Percentiles rank a stretch among this genome's conserved stretches.
phyloP scores from a whole-genome alignment of 192 early-diverging fungal genomes.

The Coemansia biformis region DNA sequence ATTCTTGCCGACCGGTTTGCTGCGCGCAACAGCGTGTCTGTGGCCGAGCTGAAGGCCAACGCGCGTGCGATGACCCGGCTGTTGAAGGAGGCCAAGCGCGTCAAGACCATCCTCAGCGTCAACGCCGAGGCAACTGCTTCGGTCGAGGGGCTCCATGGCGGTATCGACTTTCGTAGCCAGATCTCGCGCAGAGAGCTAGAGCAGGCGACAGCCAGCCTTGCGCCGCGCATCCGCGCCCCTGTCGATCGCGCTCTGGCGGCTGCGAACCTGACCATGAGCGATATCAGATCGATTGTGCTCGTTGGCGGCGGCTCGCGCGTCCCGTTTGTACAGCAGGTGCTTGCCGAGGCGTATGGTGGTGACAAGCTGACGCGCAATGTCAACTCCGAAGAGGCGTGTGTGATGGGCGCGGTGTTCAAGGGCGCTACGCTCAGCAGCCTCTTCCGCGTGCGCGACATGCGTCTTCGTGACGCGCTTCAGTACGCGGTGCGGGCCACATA shows the following conservation, averaged over 20 bases:
- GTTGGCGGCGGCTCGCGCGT: conserved; percentile 90
- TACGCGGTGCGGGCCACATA: conserved; percentile 41
- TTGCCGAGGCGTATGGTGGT: conserved; percentile 66
- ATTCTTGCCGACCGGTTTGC: conserved; percentile 75
- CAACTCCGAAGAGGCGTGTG: conserved; percentile 94
- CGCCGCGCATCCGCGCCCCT: conserved; percentile 63
- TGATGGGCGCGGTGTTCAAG: conserved; percentile 80
- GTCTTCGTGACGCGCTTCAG: conserved; percentile 75
- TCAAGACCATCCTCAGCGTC: conserved; percentile 94
- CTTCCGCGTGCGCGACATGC: conserved; percentile 81
- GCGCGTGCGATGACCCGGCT: conserved; percentile 84
- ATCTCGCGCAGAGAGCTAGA: conserved; percentile 83
- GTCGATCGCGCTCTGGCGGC: conserved; percentile 66
- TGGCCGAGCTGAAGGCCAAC: conserved; percentile 54
- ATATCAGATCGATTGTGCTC: conserved; percentile 84
- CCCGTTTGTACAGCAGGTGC: conserved; percentile 72
- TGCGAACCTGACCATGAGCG: conserved; percentile 59
- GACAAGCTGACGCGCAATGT: conserved; percentile 89
- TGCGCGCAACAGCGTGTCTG: conserved; percentile 46
- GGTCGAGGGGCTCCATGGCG: conserved; percentile 83
- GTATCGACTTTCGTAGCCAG: conserved; percentile 72
- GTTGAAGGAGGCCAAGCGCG: conserved; percentile 88
- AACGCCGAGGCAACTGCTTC: conserved; percentile 84
- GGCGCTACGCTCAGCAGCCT: conserved; percentile 79
- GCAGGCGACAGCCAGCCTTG: conserved; percentile 55